Conservation (phyloP, 352 stramenopile species). For the Pythium periplocum region DNA sequence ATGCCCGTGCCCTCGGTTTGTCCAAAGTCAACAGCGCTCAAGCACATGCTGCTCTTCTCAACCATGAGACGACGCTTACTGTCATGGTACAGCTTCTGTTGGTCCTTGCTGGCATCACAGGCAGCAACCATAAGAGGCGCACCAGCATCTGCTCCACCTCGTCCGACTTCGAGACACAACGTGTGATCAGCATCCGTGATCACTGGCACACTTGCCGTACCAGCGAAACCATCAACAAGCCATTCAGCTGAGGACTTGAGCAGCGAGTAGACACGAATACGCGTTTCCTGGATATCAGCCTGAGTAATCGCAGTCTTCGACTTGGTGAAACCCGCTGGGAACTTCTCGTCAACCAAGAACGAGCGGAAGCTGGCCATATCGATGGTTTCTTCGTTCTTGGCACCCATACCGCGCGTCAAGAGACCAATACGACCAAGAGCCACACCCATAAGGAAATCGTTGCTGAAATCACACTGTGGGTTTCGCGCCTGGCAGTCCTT, state of each 20-base stretch:
- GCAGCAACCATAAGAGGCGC: neutral
- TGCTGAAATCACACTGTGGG: constrained; percentile 14
- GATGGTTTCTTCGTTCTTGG: constrained; percentile 5
- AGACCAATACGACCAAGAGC: constrained; percentile 3
- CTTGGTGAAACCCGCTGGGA: constrained; percentile 15
- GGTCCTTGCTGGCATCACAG: neutral
- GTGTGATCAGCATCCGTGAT: constrained; percentile 1
- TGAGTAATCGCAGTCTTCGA: constrained; percentile 12
- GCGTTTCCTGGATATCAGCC: constrained; percentile 12
- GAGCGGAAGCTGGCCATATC: constrained; percentile 14
- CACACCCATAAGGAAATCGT: constrained; percentile 11
- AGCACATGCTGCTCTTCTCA: constrained; percentile 2
- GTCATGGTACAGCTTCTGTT: constrained; percentile 6
- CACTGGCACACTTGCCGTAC: neutral
- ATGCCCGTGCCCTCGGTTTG: neutral
- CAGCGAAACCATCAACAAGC: constrained; percentile 7
- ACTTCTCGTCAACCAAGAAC: constrained; percentile 33
- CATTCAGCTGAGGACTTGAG: constrained; percentile 8
- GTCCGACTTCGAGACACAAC: constrained; percentile 6
- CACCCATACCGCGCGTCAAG: constrained; percentile 7
- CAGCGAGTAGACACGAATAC: constrained; percentile 2
- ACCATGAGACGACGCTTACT: constrained; percentile 6
- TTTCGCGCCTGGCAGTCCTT: constrained; percentile 7
- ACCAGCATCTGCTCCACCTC: constrained; percentile 1
- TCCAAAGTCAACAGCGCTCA: neutral